A percentile compares a stretch with the other conserved stretches of the same genome.
These are phyloP conservation scores for Nepenthes mirabilis DNA, from an alignment of 148 eudicot species.

Conservation along the genomic window DNA sequence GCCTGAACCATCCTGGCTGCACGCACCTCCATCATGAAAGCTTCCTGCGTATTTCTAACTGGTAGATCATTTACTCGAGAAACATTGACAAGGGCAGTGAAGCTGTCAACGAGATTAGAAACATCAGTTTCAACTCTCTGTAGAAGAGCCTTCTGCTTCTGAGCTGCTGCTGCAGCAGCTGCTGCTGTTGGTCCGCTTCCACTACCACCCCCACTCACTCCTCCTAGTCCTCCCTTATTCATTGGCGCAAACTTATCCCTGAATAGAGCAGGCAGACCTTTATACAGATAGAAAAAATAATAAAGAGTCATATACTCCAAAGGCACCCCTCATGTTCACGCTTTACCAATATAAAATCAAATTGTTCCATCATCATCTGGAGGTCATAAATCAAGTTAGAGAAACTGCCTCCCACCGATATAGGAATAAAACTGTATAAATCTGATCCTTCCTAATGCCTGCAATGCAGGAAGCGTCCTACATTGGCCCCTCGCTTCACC, in stretches of 20 bases:
- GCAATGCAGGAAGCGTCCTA: too few relatives aligned
- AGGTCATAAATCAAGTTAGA: too few relatives aligned
- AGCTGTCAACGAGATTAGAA: constrained; percentile 77
- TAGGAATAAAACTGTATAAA: too few relatives aligned
- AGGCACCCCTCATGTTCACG: too few relatives aligned
- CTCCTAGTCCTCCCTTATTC: constrained; percentile 70
- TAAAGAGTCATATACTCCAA: too few relatives aligned
- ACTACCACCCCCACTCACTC: constrained; percentile 34
- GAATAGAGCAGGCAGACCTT: too few relatives aligned
- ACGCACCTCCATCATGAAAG: constrained; percentile 94
- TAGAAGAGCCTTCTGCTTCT: constrained; percentile 72
- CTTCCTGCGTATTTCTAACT: constrained; percentile 79
- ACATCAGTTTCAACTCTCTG: constrained; percentile 83
- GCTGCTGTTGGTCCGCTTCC: constrained; percentile 77
- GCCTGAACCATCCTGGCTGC: constrained; percentile 94
- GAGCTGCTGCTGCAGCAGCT: constrained; percentile 70
- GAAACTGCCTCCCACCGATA: too few relatives aligned
- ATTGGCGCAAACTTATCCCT: constrained; percentile 7
- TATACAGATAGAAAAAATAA: too few relatives aligned
- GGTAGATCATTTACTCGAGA: constrained; percentile 81
- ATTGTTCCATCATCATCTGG: too few relatives aligned
- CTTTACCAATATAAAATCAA: too few relatives aligned
- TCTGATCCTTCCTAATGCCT: too few relatives aligned
- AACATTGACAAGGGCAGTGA: constrained; percentile 54
- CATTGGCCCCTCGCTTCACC: too few relatives aligned